Base-by-base conservation (phyloP, 1,139 yeast genomes). In the Hyphopichia pseudoburtonii region DNA sequence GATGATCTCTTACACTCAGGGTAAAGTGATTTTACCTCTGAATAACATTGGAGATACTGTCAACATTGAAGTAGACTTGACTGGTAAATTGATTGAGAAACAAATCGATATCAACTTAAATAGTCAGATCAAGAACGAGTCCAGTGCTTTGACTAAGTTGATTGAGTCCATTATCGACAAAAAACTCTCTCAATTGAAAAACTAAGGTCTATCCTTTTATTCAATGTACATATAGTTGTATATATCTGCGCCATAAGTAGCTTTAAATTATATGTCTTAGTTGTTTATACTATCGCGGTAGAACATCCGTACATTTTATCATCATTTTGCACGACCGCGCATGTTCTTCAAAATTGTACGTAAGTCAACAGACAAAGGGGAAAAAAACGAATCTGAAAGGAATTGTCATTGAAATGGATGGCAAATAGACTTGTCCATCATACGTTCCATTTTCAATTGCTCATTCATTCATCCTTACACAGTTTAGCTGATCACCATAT, bases 1-100 rank as follows among this genome's bases (percentile, higher is more conserved):
- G 84, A 81, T 92, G 82, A 86, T 92, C 39, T 85, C 88, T 36
- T 90, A 90, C 59, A 90, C 97, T 0, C 98, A 92, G 62, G 76
- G 70, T 14, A 82, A 82, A 59, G 96, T 92, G 24, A 73, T 85
- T 3, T 66, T 89, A 63, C 83, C 96, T 8, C 48, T 56, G 41
- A 90, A 88, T 56, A 44, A 60, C 4, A 54, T 76, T 3, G 90
- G 88, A 1, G 85, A 76, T 28, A 50, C 58, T 17, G 95, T 92
- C 32, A 94, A 92, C 52, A 81, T 94, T 36, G 98, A 92, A 63
- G 98, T 92, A 17, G 98, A 92, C 60, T 70, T 90, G 37, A 86
- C 94, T 35, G 98, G 97, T 17, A 92, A 92, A 62, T 73, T 90
- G 45, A 80, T 92, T 44, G 97, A 87, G 55, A 82, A 86, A 60